Percentiles rank a stretch among this genome's conserved stretches.
These are phyloP conservation scores for Begonia loranthoides DNA, from an alignment of 306 rosid genomes.

Conservation along the genomic window DNA sequence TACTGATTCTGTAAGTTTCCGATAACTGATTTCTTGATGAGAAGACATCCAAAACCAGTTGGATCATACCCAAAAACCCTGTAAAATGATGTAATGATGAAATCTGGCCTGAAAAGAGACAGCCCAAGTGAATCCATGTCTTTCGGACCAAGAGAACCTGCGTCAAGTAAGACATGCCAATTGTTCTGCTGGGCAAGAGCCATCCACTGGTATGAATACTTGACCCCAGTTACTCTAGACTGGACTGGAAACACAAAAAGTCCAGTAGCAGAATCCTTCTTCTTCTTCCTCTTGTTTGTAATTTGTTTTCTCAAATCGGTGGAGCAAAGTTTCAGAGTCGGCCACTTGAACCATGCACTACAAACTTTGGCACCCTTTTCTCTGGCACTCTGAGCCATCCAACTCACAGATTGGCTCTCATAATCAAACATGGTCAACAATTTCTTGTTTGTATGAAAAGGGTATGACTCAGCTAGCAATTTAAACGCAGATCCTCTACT, in stretches of 20 bases:
- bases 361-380: constrained; percentile 84
- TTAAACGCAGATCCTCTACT: constrained; percentile 92
- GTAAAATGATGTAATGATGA: constrained; percentile 85
- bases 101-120: constrained; percentile 93
- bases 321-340: constrained; percentile 85
- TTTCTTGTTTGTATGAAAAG: constrained; percentile 78
- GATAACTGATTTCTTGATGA: constrained; percentile 85
- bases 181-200: constrained; percentile 95
- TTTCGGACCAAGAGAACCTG: constrained; percentile 94
- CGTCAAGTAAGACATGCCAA: constrained; percentile 96
- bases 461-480: constrained; percentile 81
- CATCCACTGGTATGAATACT: constrained; percentile 98
- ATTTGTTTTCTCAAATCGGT: constrained; percentile 92
- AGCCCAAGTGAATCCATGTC: constrained; percentile 98
- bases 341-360: constrained; percentile 97
- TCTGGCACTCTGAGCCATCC: constrained; percentile 91
- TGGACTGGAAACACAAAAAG: constrained; percentile 95
- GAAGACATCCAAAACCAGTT: constrained; percentile 92
- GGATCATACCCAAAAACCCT: constrained; percentile 93
- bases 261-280: constrained; percentile 81
- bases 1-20: constrained; percentile 80
- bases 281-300: constrained; percentile 68
- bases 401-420: constrained; percentile 87
- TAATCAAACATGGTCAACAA: constrained; percentile 94
- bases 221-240: constrained; percentile 89